Percentiles rank a stretch among this genome's conserved stretches.
Conservation (phyloP, 306 rosid species). For the Macrotyloma uniflorum region DNA sequence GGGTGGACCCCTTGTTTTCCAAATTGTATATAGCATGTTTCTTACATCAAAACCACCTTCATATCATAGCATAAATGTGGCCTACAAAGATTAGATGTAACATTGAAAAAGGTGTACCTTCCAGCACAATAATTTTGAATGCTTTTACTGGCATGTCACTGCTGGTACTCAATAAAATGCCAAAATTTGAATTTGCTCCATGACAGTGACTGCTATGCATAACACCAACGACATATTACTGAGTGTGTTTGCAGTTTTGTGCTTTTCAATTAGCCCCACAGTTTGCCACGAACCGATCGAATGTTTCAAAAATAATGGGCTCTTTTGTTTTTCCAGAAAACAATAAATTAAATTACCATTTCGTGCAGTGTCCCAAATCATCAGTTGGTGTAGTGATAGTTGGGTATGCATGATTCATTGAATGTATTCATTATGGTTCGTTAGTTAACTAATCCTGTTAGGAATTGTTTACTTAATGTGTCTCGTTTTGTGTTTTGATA, state of each 20-base stretch:
- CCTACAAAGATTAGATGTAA: background rate
- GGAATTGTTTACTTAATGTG: background rate
- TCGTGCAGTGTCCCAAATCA: too few species aligned
- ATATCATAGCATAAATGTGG: conserved; percentile 19
- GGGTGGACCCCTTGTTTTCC: background rate
- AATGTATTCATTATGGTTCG: background rate
- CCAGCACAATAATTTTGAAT: conserved; percentile 33
- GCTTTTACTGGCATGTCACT: conserved; percentile 6
- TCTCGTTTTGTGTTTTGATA: too few species aligned
- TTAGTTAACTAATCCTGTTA: background rate
- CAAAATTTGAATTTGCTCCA: conserved; percentile 10
- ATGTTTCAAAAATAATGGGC: too few species aligned
- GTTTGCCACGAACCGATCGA: background rate
- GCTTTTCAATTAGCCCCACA: conserved; percentile 12
- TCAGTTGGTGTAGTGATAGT: too few species aligned
- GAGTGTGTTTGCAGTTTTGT: background rate
- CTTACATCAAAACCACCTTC: background rate
- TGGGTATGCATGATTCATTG: too few species aligned
- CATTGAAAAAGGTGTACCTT: conserved; percentile 22
- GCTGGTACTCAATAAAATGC: conserved; percentile 12
- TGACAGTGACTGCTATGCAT: background rate
- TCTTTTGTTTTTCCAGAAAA: too few species aligned
- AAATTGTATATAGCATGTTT: background rate
- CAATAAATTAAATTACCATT: too few species aligned
- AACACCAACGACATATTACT: background rate